Conservation (phyloP, 805 yeast species). For the Saccharomyces paradoxus region DNA sequence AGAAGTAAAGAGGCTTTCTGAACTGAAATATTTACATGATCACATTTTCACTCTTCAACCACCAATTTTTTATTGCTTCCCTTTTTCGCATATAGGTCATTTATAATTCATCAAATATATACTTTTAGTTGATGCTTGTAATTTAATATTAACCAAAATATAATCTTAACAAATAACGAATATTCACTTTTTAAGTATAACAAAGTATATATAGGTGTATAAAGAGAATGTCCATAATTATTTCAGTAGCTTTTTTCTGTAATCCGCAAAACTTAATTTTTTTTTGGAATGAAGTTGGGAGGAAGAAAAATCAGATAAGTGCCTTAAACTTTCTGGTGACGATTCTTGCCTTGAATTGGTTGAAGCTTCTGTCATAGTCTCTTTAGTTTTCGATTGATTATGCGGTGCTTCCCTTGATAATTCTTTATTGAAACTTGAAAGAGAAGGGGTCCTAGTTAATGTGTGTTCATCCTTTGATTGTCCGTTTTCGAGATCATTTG, state of each 20-base stretch:
- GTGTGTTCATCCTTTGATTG: background rate
- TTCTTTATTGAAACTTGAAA: background rate
- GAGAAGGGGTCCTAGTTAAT: background rate
- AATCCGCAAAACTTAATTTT: conserved; percentile 33
- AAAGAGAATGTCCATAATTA: background rate
- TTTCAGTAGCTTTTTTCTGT: conserved; percentile 24
- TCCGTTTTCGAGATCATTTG: background rate
- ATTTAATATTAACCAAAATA: background rate
- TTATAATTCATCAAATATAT: background rate
- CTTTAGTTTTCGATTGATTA: background rate
- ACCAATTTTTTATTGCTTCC: background rate
- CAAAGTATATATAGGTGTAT: background rate
- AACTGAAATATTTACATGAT: background rate
- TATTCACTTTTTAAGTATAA: background rate
- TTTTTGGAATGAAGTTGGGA: conserved; percentile 15
- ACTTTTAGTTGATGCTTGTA: background rate
- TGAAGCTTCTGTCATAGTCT: background rate
- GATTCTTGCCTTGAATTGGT: conserved; percentile 1
- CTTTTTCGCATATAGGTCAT: background rate
- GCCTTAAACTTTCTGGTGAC: conserved; percentile 3
- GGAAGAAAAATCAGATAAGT: conserved; percentile 2
- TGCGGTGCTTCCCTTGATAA: background rate
- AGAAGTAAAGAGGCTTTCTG: background rate
- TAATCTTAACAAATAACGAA: background rate
- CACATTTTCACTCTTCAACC: background rate